These are phyloP conservation scores for Bocquillonia castaneifolia DNA, from an alignment of 441 rosid genomes.

Conservation along the genomic window DNA sequence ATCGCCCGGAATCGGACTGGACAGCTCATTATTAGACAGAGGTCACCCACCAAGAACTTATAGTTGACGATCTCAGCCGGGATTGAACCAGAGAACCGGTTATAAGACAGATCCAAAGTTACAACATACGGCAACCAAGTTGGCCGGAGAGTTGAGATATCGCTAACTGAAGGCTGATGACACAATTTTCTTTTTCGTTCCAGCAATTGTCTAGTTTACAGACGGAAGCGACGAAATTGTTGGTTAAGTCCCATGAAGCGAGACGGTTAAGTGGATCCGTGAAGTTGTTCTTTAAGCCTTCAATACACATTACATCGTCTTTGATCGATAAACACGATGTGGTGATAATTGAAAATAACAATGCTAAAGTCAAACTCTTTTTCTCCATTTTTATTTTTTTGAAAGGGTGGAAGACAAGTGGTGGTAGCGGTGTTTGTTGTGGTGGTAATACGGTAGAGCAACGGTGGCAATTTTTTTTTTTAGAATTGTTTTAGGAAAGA, in stretches of 20 bases:
- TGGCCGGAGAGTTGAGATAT: conserved; percentile 52
- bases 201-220: conserved; percentile 75
- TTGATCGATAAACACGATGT: conserved; percentile 21
- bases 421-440: too few species aligned
- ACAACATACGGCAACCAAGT: conserved; percentile 77
- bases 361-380: neutral
- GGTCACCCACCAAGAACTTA: conserved; percentile 37
- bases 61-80: conserved; percentile 61
- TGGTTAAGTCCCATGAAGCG: conserved; percentile 58
- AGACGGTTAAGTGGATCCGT: conserved; percentile 47
- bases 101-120: conserved; percentile 63
- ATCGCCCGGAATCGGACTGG: conserved; percentile 74
- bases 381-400: too few species aligned
- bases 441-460: too few species aligned
- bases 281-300: conserved; percentile 42
- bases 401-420: too few species aligned
- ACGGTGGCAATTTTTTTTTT: too few species aligned
- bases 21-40: conserved; percentile 57
- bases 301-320: conserved; percentile 56
- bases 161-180: conserved; percentile 46
- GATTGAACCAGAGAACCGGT: conserved; percentile 53
- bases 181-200: conserved; percentile 68
- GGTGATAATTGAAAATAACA: neutral
- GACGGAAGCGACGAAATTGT: conserved; percentile 39
- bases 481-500: too few species aligned